These are phyloP conservation scores for Lentinula sp. DNA, from an alignment of 768 basidiomycete species.

Conservation along the genomic window DNA sequence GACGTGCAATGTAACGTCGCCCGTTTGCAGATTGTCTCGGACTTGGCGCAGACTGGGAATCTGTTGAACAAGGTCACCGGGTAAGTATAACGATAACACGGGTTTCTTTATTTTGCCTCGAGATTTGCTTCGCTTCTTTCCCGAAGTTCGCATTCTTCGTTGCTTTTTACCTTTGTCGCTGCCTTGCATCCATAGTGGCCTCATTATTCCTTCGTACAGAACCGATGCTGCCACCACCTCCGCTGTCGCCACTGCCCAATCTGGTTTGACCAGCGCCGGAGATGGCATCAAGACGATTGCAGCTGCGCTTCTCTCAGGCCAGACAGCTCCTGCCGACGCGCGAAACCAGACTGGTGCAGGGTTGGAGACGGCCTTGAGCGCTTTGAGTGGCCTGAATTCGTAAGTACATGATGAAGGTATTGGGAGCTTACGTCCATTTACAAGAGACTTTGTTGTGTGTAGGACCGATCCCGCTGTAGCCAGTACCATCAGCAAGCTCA, in stretches of 20 bases:
- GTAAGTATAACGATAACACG: not conserved
- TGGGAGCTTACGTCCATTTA: not conserved
- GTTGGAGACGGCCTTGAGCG: not conserved
- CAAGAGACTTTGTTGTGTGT: not conserved
- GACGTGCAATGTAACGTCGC: conserved; percentile 25
- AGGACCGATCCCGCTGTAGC: conserved; percentile 2
- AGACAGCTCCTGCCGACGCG: conserved; percentile 5
- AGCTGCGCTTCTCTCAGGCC: not conserved
- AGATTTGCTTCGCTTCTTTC: too few species aligned
- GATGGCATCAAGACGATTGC: conserved; percentile 10
- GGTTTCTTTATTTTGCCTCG: too few species aligned
- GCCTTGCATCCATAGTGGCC: too few species aligned
- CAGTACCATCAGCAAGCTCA: not conserved
- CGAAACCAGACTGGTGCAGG: conserved; percentile 1
- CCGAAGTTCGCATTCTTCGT: too few species aligned
- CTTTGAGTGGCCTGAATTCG: conserved; percentile 4
- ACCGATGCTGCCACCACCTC: not conserved
- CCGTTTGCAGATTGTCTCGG: conserved; percentile 22
- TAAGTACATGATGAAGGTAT: not conserved
- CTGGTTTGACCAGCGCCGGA: conserved; percentile 1
- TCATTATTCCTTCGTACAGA: not conserved
- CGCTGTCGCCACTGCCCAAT: not conserved
- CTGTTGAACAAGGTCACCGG: not conserved
- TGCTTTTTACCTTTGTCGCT: too few species aligned
- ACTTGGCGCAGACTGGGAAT: conserved; percentile 13